Evolutionary conservation across 768 basidiomycete species (phyloP).

Genomic region (Tulasnella sp.): DNA sequence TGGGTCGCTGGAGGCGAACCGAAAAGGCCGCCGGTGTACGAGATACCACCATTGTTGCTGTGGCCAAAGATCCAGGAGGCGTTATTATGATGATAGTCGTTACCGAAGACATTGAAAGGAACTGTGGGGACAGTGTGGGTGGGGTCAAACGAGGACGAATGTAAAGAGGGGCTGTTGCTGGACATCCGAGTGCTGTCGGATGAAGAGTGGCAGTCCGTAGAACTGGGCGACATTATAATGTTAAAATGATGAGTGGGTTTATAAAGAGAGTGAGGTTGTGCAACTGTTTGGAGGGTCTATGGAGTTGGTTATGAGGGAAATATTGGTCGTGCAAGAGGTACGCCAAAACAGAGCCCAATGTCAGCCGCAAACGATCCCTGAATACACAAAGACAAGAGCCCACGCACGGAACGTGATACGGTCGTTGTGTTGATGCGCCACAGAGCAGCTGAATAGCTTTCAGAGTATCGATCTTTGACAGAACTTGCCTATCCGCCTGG

Average conservation of each 20-base stretch:
- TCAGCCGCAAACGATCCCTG: slow-evolving; percentile 6
- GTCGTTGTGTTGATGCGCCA: too few species aligned
- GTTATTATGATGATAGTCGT: background rate
- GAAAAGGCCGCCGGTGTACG: background rate
- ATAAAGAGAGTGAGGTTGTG: background rate
- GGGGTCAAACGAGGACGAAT: background rate
- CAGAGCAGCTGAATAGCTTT: too few species aligned
- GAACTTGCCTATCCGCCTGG: background rate
- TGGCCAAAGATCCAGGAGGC: background rate
- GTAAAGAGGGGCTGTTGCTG: background rate
- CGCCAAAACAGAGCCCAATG: background rate
- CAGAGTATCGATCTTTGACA: too few species aligned
- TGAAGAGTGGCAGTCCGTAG: background rate
- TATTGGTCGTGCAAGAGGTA: background rate
- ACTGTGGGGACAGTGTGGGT: background rate
- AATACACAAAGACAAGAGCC: background rate
- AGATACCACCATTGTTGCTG: background rate
- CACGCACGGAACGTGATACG: background rate
- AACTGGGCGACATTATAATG: background rate
- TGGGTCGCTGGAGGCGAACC: background rate
- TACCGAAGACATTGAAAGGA: background rate
- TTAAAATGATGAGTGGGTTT: background rate
- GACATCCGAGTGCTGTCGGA: slow-evolving; percentile 2
- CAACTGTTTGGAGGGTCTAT: too few species aligned
- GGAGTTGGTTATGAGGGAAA: background rate